Evolutionary conservation across 345 rosid genomes (phyloP), one percentile per base, ranked within the genome.

Genomic region (Erodium maritimum): DNA sequence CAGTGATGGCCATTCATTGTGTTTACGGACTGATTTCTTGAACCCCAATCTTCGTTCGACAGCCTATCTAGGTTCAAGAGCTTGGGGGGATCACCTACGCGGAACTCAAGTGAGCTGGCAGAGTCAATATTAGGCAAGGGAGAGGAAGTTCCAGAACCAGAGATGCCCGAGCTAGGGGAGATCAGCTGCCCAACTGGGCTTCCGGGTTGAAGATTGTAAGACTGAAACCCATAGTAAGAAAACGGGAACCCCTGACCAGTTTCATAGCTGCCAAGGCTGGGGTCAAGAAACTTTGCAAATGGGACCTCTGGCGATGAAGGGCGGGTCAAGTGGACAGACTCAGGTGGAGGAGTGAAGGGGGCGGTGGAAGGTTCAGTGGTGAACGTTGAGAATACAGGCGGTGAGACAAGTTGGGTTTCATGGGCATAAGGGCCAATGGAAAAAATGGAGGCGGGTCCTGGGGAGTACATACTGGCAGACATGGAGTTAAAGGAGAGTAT

Each of bases 191-290:
- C 85, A 73, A 85, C 76, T 17, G 99, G 95, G 74, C 96, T 88
- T 66, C 96, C 98, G 59, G 96, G 96, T 67, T 84, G 78, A 61
- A 88, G 79, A 53, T 86, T 95, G 58, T 93, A 86, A 24, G 82
- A 76, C 66, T 78, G 91, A 67, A 86, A 85, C 64, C 86, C 99
- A 73, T 84, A 79, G 64, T 71, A 72, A 37, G 80, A 73, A 21
- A 77, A 25, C 14, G 82, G 81, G 69, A 77, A 80, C 66, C 80
- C 73, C 65, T 48, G 77, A 55, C 67, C 74, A 53, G 56, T 3
- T 29, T 29, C 56, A 64, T 64, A 60, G 48, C 61, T 67, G 34
- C 70, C 80, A 23, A 70, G 59, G 56, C 69, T 69, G n/a, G 91
- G 64, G 59, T 82, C 82, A 60, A 79, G 71, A 52, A 75, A 75